Base-by-base conservation (phyloP, 805 yeast species). In the Pichia scutulata region DNA sequence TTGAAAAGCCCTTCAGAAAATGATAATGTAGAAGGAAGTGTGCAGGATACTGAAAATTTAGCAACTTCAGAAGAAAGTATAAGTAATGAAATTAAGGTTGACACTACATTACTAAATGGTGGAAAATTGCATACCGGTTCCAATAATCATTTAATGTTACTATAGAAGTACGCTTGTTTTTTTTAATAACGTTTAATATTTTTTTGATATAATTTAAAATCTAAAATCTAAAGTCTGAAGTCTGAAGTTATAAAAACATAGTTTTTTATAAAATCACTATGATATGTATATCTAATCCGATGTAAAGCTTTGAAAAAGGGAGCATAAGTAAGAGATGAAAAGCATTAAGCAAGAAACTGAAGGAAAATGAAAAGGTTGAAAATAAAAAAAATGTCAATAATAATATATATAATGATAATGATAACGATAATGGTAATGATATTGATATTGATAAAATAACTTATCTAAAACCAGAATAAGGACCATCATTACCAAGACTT, bases 381-480 rank as follows among this genome's bases (percentile, higher is more conserved):
- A 43, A 28, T 9, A 13, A 33, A 39, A 44, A 28, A 26, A 36
- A 37, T 16, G 36, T 28, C n/a, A 28, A 28, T 13, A 26, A 3
- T 9, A 26, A 5, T 9, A 26, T 4, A 9, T 9, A 26, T 9
- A 8, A 26, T 26, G 28, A 26, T 9, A 26, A 8, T 9, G 12
- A 26, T 26, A 3, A 26, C 13, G 12, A 13, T 9, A 26, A n/a
- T n/a, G n/a, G n/a, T n/a, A n/a, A n/a, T n/a, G n/a, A n/a, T n/a
- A n/a, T n/a, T n/a, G n/a, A n/a, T n/a, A n/a, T n/a, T n/a, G n/a
- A 26, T 26, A 26, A 28, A 13, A 9, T 28, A 7, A 9, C 4
- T 44, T 40, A 40, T 49, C 48, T 57, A 28, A 60, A 52, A 42
- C 63, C 55, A 18, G 64, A 73, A 55, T 76, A 78, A 2, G 80